Conservation (phyloP, 352 stramenopile genomes). For the Pythium oligandrum region DNA sequence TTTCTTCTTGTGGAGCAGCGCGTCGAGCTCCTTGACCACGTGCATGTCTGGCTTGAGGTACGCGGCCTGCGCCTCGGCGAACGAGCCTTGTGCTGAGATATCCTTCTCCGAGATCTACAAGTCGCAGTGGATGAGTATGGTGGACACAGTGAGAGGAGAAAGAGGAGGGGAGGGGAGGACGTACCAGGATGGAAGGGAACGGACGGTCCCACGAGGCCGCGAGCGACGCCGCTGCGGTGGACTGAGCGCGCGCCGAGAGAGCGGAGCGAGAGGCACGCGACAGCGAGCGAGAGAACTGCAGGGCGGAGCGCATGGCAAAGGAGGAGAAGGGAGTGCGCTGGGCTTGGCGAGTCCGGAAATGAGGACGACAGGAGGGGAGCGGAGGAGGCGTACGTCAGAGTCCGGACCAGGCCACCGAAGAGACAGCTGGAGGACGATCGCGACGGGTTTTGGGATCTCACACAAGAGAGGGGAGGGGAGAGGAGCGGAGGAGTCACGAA, state of each 20-base stretch:
- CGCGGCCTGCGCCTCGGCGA: slow-evolving; percentile 84
- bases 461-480: too few relatives aligned
- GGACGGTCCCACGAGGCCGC: slow-evolving; percentile 64
- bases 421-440: too few relatives aligned
- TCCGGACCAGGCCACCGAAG: too few relatives aligned
- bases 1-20: slow-evolving; percentile 87
- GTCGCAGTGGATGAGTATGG: background rate
- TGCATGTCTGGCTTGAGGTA: slow-evolving; percentile 84
- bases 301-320: slow-evolving; percentile 6
- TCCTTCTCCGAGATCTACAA: slow-evolving; percentile 66
- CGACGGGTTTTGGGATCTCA: too few relatives aligned
- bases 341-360: too few relatives aligned
- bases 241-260: slow-evolving; percentile 12
- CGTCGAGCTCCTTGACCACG: slow-evolving; percentile 84
- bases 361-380: too few relatives aligned
- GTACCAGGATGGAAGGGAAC: slow-evolving; percentile 76
- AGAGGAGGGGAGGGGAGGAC: slow-evolving; percentile 7
- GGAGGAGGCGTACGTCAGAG: too few relatives aligned
- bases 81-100: slow-evolving; percentile 79
- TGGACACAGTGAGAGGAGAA: background rate
- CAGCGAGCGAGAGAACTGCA: background rate
- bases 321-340: background rate
- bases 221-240: slow-evolving; percentile 48
- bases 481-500: too few relatives aligned
- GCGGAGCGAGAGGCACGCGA: background rate